Evolutionary conservation across 768 basidiomycete genomes (phyloP).

Genomic region (Mycena albidolilacea): DNA sequence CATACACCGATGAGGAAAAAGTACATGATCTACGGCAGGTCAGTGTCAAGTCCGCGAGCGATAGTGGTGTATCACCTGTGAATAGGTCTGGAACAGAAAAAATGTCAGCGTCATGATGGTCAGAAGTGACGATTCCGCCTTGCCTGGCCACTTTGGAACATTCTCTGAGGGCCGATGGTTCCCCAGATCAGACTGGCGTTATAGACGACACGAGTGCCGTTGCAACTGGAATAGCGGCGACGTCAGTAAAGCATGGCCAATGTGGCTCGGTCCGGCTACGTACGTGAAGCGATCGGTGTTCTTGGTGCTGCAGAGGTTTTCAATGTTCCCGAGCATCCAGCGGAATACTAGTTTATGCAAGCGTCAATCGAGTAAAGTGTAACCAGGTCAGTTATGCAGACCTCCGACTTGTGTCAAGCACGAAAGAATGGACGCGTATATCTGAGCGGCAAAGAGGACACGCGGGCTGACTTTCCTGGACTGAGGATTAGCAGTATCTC

Average conservation of each 20-base stretch:
- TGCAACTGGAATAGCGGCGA: too few species aligned
- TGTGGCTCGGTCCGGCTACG: background rate
- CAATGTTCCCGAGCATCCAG: conserved; percentile 27
- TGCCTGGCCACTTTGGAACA: conserved; percentile 25
- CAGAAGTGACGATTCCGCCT: background rate
- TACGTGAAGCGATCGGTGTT: conserved; percentile 27
- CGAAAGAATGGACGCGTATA: conserved; percentile 19
- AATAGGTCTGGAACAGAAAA: background rate
- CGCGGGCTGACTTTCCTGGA: conserved; percentile 30
- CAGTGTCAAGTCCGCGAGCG: background rate
- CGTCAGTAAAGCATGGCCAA: background rate
- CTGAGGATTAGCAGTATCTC: background rate
- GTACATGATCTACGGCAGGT: background rate
- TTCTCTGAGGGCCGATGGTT: conserved; percentile 21
- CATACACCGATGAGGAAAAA: too few species aligned
- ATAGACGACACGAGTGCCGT: too few species aligned
- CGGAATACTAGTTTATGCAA: conserved; percentile 16
- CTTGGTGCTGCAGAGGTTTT: background rate
- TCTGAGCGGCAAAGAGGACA: conserved; percentile 20
- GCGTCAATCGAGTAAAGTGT: background rate
- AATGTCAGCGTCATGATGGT: background rate
- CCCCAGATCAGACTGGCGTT: conserved; percentile 15
- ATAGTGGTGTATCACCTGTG: background rate
- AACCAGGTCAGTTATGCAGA: background rate
- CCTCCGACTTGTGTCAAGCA: conserved; percentile 29